Conservation (phyloP, 208 protist genomes). For the Leishmania guyanensis region DNA sequence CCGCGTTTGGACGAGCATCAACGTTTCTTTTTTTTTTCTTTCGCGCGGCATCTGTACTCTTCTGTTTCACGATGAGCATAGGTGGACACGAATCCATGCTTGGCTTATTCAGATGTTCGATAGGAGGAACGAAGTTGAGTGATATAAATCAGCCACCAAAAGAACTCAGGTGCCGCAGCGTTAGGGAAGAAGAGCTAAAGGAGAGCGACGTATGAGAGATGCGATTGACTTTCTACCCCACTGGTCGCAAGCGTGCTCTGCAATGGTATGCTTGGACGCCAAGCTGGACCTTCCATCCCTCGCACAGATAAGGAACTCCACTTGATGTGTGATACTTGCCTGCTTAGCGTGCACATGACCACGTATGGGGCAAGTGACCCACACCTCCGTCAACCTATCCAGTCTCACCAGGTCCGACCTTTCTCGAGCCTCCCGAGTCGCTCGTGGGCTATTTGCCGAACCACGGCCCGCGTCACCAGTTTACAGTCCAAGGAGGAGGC, state of each 20-base stretch:
- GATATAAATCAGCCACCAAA: neutral
- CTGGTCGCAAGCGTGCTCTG: neutral
- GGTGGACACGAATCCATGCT: neutral
- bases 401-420: neutral
- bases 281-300: neutral
- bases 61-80: neutral
- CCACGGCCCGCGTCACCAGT: neutral
- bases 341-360: neutral
- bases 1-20: neutral
- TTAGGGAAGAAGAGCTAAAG: neutral
- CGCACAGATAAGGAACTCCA: neutral
- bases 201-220: neutral
- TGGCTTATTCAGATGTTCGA: neutral
- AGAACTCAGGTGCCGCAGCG: neutral
- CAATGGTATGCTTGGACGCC: neutral
- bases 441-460: neutral
- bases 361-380: neutral
- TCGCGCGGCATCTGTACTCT: neutral
- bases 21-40: neutral
- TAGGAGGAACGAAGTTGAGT: too few relatives aligned
- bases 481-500: neutral
- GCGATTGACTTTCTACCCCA: neutral
- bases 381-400: neutral
- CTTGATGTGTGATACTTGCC: neutral
- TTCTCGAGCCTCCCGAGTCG: neutral